Conservation (phyloP, 2,329 filamentous ascomycete genomes). For the Aureobasidium uvarum region DNA sequence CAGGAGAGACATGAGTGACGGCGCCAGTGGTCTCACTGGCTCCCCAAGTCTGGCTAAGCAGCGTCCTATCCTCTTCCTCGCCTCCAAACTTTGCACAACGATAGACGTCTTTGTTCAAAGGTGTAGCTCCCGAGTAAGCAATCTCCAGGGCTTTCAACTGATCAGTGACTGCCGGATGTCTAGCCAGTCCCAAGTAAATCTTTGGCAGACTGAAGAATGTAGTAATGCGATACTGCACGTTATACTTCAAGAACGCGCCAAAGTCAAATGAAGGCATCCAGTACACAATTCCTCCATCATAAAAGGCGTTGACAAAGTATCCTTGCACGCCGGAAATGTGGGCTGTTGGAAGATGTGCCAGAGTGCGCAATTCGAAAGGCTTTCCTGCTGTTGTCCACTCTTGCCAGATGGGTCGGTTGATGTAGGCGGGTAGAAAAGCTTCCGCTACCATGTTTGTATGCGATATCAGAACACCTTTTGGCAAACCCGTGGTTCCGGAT, state of each 20-base stretch:
- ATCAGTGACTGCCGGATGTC: conserved; percentile 52
- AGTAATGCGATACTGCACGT: conserved; percentile 52
- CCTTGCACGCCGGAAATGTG: conserved; percentile 45
- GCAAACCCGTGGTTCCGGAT: conserved; percentile 50
- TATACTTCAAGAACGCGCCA: conserved; percentile 54
- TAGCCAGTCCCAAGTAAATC: conserved; percentile 60
- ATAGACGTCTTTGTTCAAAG: conserved; percentile 41
- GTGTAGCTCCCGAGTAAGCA: conserved; percentile 43
- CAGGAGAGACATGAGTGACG: conserved; percentile 41
- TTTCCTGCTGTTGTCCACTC: conserved; percentile 13
- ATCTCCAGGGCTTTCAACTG: conserved; percentile 39
- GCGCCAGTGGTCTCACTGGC: conserved; percentile 56
- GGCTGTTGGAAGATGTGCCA: conserved; percentile 44
- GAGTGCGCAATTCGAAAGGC: conserved; percentile 35
- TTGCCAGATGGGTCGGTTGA: conserved; percentile 24
- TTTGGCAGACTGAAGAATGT: conserved; percentile 61
- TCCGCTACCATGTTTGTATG: conserved; percentile 35
- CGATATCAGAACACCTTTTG: conserved; percentile 42
- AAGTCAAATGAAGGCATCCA: conserved; percentile 65
- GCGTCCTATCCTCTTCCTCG: conserved; percentile 45
- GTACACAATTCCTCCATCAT: conserved; percentile 49
- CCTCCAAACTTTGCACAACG: conserved; percentile 52
- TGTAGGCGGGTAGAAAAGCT: conserved; percentile 8
- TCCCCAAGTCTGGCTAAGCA: conserved; percentile 54
- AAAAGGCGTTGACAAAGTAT: conserved; percentile 43